Base-by-base conservation (phyloP, 2,329 filamentous ascomycete genomes). In the Penicillium frequentans region DNA sequence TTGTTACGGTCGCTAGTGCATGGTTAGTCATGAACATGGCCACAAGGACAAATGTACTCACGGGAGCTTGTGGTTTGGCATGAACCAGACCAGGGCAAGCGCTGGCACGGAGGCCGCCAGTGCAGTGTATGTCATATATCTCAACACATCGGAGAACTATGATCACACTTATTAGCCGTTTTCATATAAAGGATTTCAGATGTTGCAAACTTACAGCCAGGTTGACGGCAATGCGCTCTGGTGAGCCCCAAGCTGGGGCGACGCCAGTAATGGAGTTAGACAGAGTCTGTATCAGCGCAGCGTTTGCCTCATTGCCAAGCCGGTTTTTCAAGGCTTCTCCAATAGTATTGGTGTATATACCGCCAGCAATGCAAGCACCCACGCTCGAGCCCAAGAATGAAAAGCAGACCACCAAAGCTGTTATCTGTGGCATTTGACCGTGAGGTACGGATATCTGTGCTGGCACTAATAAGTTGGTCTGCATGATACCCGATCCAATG, bases 261-360 rank as follows among this genome's bases (percentile, higher is more conserved):
- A 66, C 67, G 0, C 71, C 74, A 0, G 75, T 78, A 51, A 82
- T 82, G 0, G 78, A 81, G 59, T 81, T 75, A 57, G 73, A 81
- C 26, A 82, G 64, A 1, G 57, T 58, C 23, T 77, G 64, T 24
- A 82, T 71, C 10, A 71, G 56, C 1, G 63, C 59, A 13, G 69
- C 55, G 3, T 66, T 64, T 1, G 71, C 72, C 3, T 54, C 55
- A 0, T 63, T 50, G 9, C 77, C 77, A 6, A 82, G 63, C 35
- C 74, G 73, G 8, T 64, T 56, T 47, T 68, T 67, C 52, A 82
- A 62, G 6, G 70, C 66, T 4, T 67, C 56, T 31, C 74, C 73
- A 59, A 82, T 73, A 0, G 74, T 73, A n/a, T 73, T 75, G 0
- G 80, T 82, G 60, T 82, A 83, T 14, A 83, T 82, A 7, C 75